Conservation (phyloP, 2,329 filamentous ascomycete species). For the Colletotrichum sp. region DNA sequence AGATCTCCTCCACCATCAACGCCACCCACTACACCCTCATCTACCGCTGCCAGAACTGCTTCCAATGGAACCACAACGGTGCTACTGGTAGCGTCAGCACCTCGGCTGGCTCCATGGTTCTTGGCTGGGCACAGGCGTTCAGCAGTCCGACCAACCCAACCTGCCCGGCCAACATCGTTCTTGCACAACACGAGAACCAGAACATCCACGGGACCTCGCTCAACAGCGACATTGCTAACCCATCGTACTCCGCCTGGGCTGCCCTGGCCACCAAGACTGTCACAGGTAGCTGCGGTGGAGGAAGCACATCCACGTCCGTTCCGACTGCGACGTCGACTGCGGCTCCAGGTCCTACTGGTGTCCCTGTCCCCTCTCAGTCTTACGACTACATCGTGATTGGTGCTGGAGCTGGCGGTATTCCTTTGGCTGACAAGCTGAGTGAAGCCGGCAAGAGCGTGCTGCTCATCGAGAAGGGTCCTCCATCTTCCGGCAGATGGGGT, state of each 20-base stretch:
- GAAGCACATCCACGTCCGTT: conserved; percentile 31
- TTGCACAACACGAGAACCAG: conserved; percentile 61
- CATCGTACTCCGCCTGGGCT: conserved; percentile 48
- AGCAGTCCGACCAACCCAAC: conserved; percentile 43
- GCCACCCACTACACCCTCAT: conserved; percentile 64
- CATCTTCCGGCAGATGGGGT: conserved; percentile 69
- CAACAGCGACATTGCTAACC: conserved; percentile 38
- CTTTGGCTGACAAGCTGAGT: conserved; percentile 66
- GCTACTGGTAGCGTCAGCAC: conserved; percentile 48
- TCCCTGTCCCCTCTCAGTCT: conserved; percentile 36
- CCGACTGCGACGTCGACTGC: conserved; percentile 16
- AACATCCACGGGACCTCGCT: conserved; percentile 52
- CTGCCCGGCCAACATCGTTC: conserved; percentile 48
- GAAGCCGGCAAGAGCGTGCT: conserved; percentile 70
- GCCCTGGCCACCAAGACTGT: conserved; percentile 47
- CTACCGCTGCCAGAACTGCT: conserved; percentile 68
- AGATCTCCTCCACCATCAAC: conserved; percentile 63
- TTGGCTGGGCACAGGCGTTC: conserved; percentile 63
- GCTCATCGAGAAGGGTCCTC: conserved; percentile 64
- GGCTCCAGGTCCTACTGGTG: conserved; percentile 31
- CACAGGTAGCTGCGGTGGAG: conserved; percentile 35
- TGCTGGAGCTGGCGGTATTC: conserved; percentile 65
- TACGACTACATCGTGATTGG: conserved; percentile 72
- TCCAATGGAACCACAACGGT: conserved; percentile 57
- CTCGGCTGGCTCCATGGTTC: conserved; percentile 45